Percentiles rank a stretch among this genome's conserved stretches.
phyloP scores from a whole-genome alignment of 2,329 filamentous ascomycete genomes.

The Daldinia sp. region DNA sequence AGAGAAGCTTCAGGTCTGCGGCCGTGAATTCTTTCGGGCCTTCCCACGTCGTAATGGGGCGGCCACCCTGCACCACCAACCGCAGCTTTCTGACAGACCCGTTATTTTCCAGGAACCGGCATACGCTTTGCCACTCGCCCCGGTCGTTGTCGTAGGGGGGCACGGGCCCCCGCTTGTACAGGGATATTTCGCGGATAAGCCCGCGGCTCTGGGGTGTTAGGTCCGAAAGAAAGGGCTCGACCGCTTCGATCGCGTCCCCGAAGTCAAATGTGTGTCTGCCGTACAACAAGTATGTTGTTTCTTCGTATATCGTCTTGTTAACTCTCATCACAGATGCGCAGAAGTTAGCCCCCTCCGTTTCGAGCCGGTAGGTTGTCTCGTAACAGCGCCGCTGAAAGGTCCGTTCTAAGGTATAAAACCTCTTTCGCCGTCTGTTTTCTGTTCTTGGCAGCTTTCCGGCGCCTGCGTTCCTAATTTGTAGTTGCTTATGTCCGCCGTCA shows the following conservation, averaged over 20 bases:
- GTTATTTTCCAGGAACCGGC: slow-evolving; percentile 59
- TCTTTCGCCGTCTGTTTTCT: slow-evolving; percentile 48
- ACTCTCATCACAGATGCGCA: slow-evolving; percentile 61
- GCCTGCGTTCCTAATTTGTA: slow-evolving; percentile 56
- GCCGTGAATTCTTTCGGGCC: slow-evolving; percentile 59
- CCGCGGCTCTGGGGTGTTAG: slow-evolving; percentile 62
- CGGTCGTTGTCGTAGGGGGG: slow-evolving; percentile 67
- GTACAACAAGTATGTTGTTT: slow-evolving; percentile 69
- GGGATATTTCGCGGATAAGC: slow-evolving; percentile 62
- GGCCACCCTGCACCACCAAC: slow-evolving; percentile 68
- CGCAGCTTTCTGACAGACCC: slow-evolving; percentile 58
- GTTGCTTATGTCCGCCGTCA: slow-evolving; percentile 54
- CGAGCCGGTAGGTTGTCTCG: slow-evolving; percentile 68
- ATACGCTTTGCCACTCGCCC: slow-evolving; percentile 66
- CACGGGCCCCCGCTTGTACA: slow-evolving; percentile 68
- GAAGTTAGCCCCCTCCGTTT: slow-evolving; percentile 55
- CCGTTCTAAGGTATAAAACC: slow-evolving; percentile 58
- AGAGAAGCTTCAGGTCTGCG: slow-evolving; percentile 61
- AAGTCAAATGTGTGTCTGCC: slow-evolving; percentile 69
- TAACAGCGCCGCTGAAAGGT: slow-evolving; percentile 57
- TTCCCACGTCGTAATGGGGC: slow-evolving; percentile 62
- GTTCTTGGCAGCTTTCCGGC: slow-evolving; percentile 44
- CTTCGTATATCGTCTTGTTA: slow-evolving; percentile 63
- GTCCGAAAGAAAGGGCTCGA: slow-evolving; percentile 70
- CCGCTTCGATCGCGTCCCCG: slow-evolving; percentile 69